Conservation (phyloP, 139 green algal genomes). For the Mychonastes homosphaera region DNA sequence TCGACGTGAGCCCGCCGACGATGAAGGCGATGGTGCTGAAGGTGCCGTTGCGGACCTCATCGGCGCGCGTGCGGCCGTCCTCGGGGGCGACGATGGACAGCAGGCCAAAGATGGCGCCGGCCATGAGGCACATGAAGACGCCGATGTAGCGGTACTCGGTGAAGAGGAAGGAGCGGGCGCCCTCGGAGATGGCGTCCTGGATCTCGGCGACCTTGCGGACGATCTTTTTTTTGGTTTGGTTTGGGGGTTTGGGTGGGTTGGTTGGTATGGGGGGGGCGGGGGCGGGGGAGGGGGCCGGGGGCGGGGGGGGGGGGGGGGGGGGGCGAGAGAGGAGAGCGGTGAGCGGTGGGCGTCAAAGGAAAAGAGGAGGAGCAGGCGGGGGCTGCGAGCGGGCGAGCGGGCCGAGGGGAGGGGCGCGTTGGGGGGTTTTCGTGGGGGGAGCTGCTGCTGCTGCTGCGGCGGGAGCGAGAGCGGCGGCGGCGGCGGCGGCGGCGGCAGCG, state of each 20-base stretch:
- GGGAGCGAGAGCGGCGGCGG: too few relatives aligned
- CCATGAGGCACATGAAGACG: slow-evolving; percentile 85
- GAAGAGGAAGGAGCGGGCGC: slow-evolving; percentile 81
- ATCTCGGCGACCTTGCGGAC: slow-evolving; percentile 80
- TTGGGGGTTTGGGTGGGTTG: too few relatives aligned
- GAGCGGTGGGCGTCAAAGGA: background rate
- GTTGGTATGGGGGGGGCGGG: background rate
- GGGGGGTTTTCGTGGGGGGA: too few relatives aligned
- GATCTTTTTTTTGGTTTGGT: too few relatives aligned
- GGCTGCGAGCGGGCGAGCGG: background rate
- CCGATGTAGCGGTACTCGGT: slow-evolving; percentile 93
- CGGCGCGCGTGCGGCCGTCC: slow-evolving; percentile 35
- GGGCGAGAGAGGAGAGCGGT: background rate
- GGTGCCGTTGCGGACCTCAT: slow-evolving; percentile 65
- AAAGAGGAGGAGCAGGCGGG: background rate
- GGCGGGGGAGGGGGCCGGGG: background rate
- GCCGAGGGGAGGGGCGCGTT: too few relatives aligned
- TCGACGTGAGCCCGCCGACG: slow-evolving; percentile 79
- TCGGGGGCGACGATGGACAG: slow-evolving; percentile 66
- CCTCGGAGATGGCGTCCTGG: slow-evolving; percentile 79
- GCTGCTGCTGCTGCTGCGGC: too few relatives aligned
- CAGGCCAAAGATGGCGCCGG: slow-evolving; percentile 86
- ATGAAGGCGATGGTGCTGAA: slow-evolving; percentile 93
- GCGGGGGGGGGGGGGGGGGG: background rate
- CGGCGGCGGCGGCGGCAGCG: too few relatives aligned